These are phyloP conservation scores for Chlorella sp. DNA, from an alignment of 139 green algal genomes.

Conservation along the genomic window DNA sequence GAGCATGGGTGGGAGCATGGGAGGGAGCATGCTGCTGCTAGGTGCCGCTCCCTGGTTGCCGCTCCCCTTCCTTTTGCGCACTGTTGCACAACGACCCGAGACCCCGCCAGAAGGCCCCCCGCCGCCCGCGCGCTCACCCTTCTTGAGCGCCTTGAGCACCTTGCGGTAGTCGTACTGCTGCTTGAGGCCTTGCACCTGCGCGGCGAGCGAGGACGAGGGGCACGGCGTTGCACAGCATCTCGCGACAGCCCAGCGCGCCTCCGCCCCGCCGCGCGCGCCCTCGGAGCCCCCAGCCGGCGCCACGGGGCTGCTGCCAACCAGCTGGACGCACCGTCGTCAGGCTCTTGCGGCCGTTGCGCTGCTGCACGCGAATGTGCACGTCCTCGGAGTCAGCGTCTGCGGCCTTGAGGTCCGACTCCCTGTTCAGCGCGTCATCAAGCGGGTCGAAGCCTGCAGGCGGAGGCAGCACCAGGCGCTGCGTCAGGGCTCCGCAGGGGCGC, in stretches of 20 bases:
- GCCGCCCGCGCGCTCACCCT: slow-evolving; percentile 44
- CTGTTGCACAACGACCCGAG: slow-evolving; percentile 1
- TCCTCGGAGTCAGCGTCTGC: slow-evolving; percentile 34
- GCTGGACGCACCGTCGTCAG: slow-evolving; percentile 78
- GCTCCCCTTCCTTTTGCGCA: too few relatives aligned
- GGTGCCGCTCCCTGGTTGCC: too few relatives aligned
- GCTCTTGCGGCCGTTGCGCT: slow-evolving; percentile 94
- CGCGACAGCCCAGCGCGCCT: too few relatives aligned
- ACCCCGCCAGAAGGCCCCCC: neutral
- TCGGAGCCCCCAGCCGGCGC: too few relatives aligned
- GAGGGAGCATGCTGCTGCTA: neutral
- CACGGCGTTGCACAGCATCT: too few relatives aligned
- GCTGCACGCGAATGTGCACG: slow-evolving; percentile 96
- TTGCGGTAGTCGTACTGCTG: slow-evolving; percentile 96
- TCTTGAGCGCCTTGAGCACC: slow-evolving; percentile 98
- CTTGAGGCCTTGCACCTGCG: slow-evolving; percentile 71
- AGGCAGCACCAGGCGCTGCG: too few relatives aligned
- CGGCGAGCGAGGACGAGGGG: too few relatives aligned
- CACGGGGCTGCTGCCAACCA: neutral
- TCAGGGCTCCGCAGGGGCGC: too few relatives aligned
- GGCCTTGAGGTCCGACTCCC: neutral
- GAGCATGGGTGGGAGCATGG: neutral
- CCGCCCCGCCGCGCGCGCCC: too few relatives aligned
- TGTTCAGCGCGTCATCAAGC: neutral
- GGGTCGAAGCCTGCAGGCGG: neutral